These are phyloP conservation scores for Alloteropsis angusta DNA, from an alignment of 202 grass and related monocot genomes.

Conservation along the genomic window DNA sequence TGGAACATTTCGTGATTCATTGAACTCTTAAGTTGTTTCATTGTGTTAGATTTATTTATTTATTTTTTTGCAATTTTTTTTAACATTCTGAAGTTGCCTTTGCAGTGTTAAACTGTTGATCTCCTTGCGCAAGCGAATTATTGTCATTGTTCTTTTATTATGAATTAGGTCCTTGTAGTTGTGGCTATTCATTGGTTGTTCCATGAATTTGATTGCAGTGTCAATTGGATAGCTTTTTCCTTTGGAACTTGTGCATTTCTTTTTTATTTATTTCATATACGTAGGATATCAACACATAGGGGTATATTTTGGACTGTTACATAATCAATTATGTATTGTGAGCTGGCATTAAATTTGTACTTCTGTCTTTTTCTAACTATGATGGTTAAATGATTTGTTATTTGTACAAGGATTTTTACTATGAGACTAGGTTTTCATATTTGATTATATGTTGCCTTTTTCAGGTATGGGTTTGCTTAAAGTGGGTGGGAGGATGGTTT, in stretches of 20 bases:
- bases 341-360: background rate
- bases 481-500: constrained; percentile 85
- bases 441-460: constrained; percentile 10
- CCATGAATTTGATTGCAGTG: background rate
- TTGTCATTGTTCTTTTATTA: background rate
- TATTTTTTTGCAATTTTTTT: background rate
- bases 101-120: background rate
- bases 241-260: background rate
- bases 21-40: constrained; percentile 18
- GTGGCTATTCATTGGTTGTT: background rate
- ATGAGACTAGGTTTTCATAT: constrained; percentile 7
- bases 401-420: background rate
- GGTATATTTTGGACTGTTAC: background rate
- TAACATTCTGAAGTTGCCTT: background rate
- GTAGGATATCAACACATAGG: background rate
- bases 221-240: background rate
- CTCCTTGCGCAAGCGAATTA: background rate
- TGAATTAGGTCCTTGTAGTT: background rate
- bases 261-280: constrained; percentile 3
- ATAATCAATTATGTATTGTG: background rate
- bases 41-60: background rate
- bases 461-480: constrained; percentile 86
- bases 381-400: background rate
- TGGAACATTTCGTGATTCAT: constrained; percentile 7
- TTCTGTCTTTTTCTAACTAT: background rate